These are phyloP conservation scores for Piper betle DNA, from an alignment of 164 flowering plant genomes.

Conservation along the genomic window DNA sequence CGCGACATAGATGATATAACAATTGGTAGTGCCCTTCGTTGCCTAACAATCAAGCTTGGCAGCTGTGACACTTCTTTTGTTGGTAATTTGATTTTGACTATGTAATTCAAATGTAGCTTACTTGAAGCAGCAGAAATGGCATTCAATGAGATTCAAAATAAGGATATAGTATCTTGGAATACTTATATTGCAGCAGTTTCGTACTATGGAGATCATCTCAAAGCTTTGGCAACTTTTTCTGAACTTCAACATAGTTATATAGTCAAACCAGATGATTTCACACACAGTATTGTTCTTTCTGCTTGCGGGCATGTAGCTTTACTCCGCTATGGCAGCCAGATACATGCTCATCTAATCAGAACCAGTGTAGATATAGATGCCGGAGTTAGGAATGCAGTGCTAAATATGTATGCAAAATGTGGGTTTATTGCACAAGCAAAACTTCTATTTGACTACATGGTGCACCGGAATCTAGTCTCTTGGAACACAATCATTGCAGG, in stretches of 20 bases:
- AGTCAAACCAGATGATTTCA: constrained; percentile 42
- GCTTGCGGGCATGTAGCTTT: constrained; percentile 50
- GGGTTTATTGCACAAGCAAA: constrained; percentile 39
- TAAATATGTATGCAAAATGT: constrained; percentile 79
- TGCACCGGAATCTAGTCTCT: constrained; percentile 34
- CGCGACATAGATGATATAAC: constrained; percentile 14
- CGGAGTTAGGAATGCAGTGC: constrained; percentile 58
- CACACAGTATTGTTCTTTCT: constrained; percentile 47
- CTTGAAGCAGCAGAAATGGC: constrained; percentile 35
- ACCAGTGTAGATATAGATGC: constrained; percentile 26
- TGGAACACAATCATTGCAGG: constrained; percentile 69
- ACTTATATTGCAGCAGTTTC: constrained; percentile 47
- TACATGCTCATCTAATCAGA: constrained; percentile 48
- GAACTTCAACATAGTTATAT: constrained; percentile 22
- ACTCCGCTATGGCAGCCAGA: constrained; percentile 34
- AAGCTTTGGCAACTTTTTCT: constrained; percentile 31
- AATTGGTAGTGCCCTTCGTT: constrained; percentile 33
- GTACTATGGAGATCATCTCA: constrained; percentile 33
- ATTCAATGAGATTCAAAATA: constrained; percentile 33
- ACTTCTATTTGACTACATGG: constrained; percentile 27
- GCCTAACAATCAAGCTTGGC: constrained; percentile 37
- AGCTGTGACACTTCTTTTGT: constrained; percentile 30
- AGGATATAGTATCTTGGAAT: constrained; percentile 67
- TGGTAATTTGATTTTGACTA: constrained; percentile 48
- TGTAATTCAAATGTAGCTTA: constrained; percentile 39